Evolutionary conservation across 2,329 filamentous ascomycete genomes (phyloP).

Genomic region (Colletotrichum agaves): DNA sequence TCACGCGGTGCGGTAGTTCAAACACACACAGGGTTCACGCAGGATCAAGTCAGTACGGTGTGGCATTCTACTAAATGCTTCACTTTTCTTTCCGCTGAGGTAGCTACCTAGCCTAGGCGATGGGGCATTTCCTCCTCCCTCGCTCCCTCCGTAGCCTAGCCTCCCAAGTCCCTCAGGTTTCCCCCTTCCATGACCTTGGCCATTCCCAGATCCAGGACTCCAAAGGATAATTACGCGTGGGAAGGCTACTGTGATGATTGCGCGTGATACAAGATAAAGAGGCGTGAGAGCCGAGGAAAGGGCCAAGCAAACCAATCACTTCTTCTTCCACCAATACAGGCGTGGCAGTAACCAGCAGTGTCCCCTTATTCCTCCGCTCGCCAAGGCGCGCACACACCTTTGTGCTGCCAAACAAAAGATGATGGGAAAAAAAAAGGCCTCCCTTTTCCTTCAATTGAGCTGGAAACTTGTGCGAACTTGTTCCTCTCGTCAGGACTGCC

Average conservation of each 20-base stretch:
- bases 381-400: neutral
- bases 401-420: neutral
- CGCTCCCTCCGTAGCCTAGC: neutral
- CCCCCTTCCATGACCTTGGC: neutral
- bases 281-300: neutral
- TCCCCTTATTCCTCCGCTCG: neutral
- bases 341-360: neutral
- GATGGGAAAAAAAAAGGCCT: neutral
- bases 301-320: neutral
- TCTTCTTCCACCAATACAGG: neutral
- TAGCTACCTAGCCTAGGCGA: no score
- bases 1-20: no score
- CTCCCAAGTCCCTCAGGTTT: conserved; percentile 1
- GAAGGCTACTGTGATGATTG: conserved; percentile 2
- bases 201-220: neutral
- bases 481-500: conserved; percentile 5
- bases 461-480: conserved; percentile 5
- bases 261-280: conserved; percentile 24
- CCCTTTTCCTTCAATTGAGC: neutral
- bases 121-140: neutral
- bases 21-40: no score
- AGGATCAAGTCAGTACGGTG: neutral
- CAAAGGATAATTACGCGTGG: conserved; percentile 8
- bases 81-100: no score
- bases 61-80: conserved; percentile 25